Base-by-base conservation (phyloP, 2,329 filamentous ascomycete species). In the Neodidymelliopsis sp. region DNA sequence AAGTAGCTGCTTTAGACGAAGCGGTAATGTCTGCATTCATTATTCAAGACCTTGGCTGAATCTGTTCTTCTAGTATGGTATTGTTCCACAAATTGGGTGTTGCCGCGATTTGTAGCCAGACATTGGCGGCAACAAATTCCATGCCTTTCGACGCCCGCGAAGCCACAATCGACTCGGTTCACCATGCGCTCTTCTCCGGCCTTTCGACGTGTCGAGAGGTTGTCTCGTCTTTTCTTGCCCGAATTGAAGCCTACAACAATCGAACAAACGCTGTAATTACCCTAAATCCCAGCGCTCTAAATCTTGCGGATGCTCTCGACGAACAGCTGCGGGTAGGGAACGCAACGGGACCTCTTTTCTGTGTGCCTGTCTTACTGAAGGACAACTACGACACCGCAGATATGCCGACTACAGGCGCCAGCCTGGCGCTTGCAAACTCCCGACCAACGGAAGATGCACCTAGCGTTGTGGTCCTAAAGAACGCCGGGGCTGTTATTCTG, bases 281-380 rank as follows among this genome's bases (percentile, higher is more conserved):
- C 2, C 67, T 85, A 8, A 82, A 84, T 46, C 75, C 79, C 0
- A 61, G 75, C 35, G 79, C 79, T 5, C 58, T 83, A 6, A 36
- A 49, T 2, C 70, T 74, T 6, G 84, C 85, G 4, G 77, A 81
- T 44, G 60, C 70, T 1, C 65, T 83, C 19, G 84, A 87, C 59
- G 53, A 58, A 9, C 61, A 65, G 10, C 66, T 84, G 6, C 67
- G 74, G 2, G 62, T 73, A 2, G 78, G 78, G 3, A 82, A 84
- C 60, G 71, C 74, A 18, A 78, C 77, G 0, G 79, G 77, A 1
- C 62, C 76, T 1, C 72, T 88, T 1, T 84, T 87, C 64, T 85
- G 84, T 61, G 75, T 88, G 13, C 84, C 85, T 0, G 67, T 86
- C 10, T 62, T 88, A 4, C 69, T 87, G 5, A 88, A 88, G 65